phyloP scores from a whole-genome alignment of 2,329 filamentous ascomycete species.

The Fusarium nurragi region DNA sequence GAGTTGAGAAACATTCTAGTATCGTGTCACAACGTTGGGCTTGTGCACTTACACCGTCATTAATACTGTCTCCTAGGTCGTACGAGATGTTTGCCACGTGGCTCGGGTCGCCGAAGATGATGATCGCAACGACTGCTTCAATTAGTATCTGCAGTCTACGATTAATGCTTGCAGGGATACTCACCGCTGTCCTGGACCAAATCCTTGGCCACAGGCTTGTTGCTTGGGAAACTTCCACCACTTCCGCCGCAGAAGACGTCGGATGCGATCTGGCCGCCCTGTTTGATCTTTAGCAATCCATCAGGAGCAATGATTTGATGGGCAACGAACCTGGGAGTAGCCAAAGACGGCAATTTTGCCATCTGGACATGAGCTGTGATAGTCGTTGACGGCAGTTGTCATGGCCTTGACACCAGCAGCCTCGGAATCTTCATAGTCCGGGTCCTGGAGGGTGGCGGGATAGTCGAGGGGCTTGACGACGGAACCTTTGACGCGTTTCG shows the following conservation, averaged over 20 bases:
- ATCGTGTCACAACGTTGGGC: not conserved
- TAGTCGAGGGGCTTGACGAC: conserved; percentile 51
- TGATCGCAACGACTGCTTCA: conserved; percentile 51
- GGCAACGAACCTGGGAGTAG: conserved; percentile 51
- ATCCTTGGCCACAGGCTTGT: conserved; percentile 40
- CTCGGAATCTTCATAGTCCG: conserved; percentile 50
- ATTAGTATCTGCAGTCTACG: conserved; percentile 18
- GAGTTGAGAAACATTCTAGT: not conserved
- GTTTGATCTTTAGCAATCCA: not conserved
- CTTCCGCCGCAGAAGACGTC: conserved; percentile 53
- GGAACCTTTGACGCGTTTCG: conserved; percentile 48
- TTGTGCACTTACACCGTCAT: conserved; percentile 50
- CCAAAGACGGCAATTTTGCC: conserved; percentile 54
- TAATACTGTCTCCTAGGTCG: conserved; percentile 50
- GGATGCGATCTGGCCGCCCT: conserved; percentile 53
- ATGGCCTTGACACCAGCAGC: conserved; percentile 47
- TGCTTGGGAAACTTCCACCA: conserved; percentile 43
- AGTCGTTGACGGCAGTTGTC: conserved; percentile 46
- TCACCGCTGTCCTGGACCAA: conserved; percentile 50
- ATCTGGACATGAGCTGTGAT: conserved; percentile 50
- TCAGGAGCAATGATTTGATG: not conserved
- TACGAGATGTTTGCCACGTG: conserved; percentile 50
- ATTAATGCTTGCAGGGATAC: not conserved
- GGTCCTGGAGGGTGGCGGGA: conserved; percentile 49
- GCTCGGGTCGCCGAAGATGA: conserved; percentile 55